Percentiles rank a stretch among this genome's conserved stretches.
Evolutionary conservation across 495 filamentous ascomycete genomes (phyloP).

Genomic region (Aspergillus saccharolyticus): DNA sequence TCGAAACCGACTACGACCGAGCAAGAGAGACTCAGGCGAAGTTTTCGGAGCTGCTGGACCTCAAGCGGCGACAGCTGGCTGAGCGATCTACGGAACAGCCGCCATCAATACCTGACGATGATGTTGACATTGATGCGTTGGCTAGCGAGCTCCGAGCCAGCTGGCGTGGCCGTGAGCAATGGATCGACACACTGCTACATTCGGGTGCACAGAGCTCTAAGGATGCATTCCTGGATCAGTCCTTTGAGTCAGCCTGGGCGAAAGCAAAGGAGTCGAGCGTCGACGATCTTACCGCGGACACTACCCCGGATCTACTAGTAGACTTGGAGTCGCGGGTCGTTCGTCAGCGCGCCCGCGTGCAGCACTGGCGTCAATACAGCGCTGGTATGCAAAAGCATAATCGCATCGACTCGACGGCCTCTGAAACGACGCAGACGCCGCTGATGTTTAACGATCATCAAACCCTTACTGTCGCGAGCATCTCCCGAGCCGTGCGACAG

Average conservation of each 20-base stretch:
- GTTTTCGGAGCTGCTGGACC: slow-evolving; percentile 55
- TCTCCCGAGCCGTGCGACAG: slow-evolving; percentile 36
- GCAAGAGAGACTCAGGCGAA: slow-evolving; percentile 50
- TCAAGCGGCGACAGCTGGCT: slow-evolving; percentile 44
- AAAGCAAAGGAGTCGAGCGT: slow-evolving; percentile 52
- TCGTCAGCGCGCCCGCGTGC: slow-evolving; percentile 58
- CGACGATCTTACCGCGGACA: slow-evolving; percentile 40
- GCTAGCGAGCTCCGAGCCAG: slow-evolving; percentile 56
- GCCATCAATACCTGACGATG: slow-evolving; percentile 26
- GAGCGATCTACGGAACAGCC: slow-evolving; percentile 20
- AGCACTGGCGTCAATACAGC: slow-evolving; percentile 68
- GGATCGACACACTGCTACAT: slow-evolving; percentile 60
- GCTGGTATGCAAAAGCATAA: slow-evolving; percentile 26
- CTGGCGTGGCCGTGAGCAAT: slow-evolving; percentile 69
- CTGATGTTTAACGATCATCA: slow-evolving; percentile 36
- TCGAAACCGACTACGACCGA: slow-evolving; percentile 35
- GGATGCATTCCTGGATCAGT: slow-evolving; percentile 58
- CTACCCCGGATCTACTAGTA: slow-evolving; percentile 40
- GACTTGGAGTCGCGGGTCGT: slow-evolving; percentile 58
- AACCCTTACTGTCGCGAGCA: slow-evolving; percentile 37
- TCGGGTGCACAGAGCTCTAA: slow-evolving; percentile 55
- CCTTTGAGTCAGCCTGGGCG: slow-evolving; percentile 64
- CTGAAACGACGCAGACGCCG: slow-evolving; percentile 4
- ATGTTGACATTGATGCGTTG: slow-evolving; percentile 28
- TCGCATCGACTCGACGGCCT: slow-evolving; percentile 10